Conservation (phyloP, 805 yeast species). For the Kuraishia hungarica region DNA sequence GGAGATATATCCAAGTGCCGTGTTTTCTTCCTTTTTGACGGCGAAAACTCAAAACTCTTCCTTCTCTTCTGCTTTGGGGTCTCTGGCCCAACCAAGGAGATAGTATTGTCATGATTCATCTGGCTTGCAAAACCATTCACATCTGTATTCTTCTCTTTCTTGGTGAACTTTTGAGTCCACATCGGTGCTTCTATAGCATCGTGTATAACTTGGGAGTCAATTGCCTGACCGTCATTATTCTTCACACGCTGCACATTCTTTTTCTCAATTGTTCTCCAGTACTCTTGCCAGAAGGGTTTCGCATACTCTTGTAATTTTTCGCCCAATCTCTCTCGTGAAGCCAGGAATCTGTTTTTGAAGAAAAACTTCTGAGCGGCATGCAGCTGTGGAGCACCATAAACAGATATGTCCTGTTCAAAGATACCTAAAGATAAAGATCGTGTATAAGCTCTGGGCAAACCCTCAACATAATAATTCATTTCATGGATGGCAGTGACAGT, state of each 20-base stretch:
- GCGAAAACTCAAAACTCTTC: not conserved
- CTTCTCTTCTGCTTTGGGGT: constrained; percentile 6
- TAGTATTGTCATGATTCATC: not conserved
- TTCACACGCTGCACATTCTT: constrained; percentile 28
- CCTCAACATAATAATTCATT: constrained; percentile 47
- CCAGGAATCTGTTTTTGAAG: constrained; percentile 41
- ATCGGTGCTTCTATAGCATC: constrained; percentile 15
- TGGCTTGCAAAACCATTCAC: not conserved
- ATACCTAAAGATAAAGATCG: constrained; percentile 36
- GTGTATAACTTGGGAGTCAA: constrained; percentile 22
- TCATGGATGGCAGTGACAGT: constrained; percentile 52
- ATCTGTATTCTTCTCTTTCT: not conserved
- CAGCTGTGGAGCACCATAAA: constrained; percentile 56
- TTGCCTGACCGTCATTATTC: constrained; percentile 24
- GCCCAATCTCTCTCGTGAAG: constrained; percentile 18
- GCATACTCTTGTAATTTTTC: constrained; percentile 26
- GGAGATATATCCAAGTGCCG: constrained; percentile 3
- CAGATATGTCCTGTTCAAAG: constrained; percentile 23
- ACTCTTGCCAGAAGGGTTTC: constrained; percentile 41
- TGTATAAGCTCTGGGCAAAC: constrained; percentile 33
- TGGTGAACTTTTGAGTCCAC: constrained; percentile 14
- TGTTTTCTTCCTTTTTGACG: constrained; percentile 1
- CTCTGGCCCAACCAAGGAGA: not conserved
- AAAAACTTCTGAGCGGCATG: constrained; percentile 41
- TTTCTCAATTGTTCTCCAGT: constrained; percentile 37